Base-by-base conservation (phyloP, 108 stramenopile species). In the Nitzschia palea region DNA sequence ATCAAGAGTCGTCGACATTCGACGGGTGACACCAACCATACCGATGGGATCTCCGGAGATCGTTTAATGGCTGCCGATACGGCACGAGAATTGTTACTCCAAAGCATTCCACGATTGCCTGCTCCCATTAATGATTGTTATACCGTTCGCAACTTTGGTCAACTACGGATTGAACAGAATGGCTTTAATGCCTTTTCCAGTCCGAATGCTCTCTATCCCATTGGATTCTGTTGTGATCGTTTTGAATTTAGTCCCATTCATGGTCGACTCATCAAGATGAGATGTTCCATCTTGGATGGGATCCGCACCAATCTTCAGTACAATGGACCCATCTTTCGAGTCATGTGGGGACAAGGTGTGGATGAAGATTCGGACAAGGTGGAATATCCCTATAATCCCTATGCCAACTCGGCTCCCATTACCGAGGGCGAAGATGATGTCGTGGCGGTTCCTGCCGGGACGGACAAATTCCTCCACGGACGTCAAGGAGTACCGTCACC, bases 311-410 rank as follows among this genome's bases (percentile, higher is more conserved):
- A 71, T 18, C 47, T 80, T 10, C 25, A 32, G 9, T 40, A 60
- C 23, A 78, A 82, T 20, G 91, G 91, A 40, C 92, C 92, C 0
- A 55, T 90, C 53, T 94, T 94, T 79, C 80, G 89, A 18, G 64
- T 94, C 54, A 85, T 87, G 71, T 94, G 87, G 87, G 92, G 92
- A 45, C 84, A 77, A 40, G 92, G 92, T 1, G 78, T 94, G n/a
- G 89, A 94, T 20, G 87, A 87, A 37, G 83, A 86, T 43, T 45
- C 28, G 22, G 74, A 75, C 60, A 67, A 69, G 43, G 55, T 74
- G 18, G 77, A 83, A 50, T 74, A 67, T 30, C 76, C 83, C 3
- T 93, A 82, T 60, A 83, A 88, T 73, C 79, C 85, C 17, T 76
- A 82, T 22, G 30, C 71, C 31, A 69, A 77, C 35, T 86, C 82